These are phyloP conservation scores for Blastosporella zonata DNA, from an alignment of 1,284 basidiomycete genomes.

Conservation along the genomic window DNA sequence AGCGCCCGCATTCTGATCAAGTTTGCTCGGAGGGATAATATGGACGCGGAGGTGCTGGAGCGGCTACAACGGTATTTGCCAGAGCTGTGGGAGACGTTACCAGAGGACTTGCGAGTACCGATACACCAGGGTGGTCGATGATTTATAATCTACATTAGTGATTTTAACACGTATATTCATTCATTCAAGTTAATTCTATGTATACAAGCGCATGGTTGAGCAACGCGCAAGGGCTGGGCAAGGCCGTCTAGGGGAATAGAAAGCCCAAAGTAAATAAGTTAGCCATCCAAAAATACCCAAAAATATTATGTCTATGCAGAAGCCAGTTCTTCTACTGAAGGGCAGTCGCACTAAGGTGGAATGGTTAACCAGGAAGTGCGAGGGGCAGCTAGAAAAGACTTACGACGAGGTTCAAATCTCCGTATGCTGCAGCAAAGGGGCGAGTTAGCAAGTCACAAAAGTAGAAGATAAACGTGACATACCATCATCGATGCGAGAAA, in stretches of 20 bases:
- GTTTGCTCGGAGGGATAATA: constrained; percentile 44
- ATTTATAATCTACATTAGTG: constrained; percentile 20
- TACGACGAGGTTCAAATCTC: constrained; percentile 79
- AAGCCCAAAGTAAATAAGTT: constrained; percentile 26
- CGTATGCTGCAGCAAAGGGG: constrained; percentile 53
- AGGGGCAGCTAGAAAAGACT: constrained; percentile 34
- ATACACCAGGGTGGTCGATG: too few species aligned
- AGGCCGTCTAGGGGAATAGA: constrained; percentile 43
- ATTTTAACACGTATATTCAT: not conserved
- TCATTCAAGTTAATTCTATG: constrained; percentile 16
- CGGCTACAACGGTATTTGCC: constrained; percentile 54
- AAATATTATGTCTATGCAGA: constrained; percentile 11
- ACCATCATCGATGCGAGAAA: constrained; percentile 91
- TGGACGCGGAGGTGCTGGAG: constrained; percentile 43
- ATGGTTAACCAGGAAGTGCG: constrained; percentile 10
- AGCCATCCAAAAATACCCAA: not conserved
- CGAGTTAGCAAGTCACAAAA: constrained; percentile 1
- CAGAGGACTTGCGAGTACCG: constrained; percentile 24
- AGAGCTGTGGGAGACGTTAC: constrained; percentile 47
- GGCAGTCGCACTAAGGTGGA: constrained; percentile 75
- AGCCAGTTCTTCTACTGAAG: constrained; percentile 76
- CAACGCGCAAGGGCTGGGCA: constrained; percentile 32
- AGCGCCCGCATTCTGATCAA: constrained; percentile 51
- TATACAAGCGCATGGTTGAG: constrained; percentile 40
- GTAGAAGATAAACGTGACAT: constrained; percentile 23